Conservation (phyloP, 495 filamentous ascomycete genomes). For the Polyplosphaeria fusca region DNA sequence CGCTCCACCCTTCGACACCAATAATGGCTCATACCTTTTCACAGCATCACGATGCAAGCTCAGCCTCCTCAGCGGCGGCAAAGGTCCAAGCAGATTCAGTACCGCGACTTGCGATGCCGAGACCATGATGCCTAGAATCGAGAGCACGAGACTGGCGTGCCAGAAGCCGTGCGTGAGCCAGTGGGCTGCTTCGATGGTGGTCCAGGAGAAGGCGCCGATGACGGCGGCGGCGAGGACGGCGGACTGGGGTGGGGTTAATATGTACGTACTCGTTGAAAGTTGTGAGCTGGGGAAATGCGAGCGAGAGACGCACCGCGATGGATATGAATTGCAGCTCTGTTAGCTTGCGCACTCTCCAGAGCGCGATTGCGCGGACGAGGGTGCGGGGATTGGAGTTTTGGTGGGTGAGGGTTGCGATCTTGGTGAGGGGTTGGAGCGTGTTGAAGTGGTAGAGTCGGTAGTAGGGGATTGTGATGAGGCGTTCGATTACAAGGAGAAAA, state of each 20-base stretch:
- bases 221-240: constrained; percentile 8
- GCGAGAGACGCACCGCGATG: constrained; percentile 4
- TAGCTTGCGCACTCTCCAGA: constrained; percentile 4
- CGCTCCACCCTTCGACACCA: no score
- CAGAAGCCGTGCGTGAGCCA: constrained; percentile 13
- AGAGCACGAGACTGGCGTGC: constrained; percentile 5
- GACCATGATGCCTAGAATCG: constrained; percentile 6
- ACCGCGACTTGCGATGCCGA: constrained; percentile 4
- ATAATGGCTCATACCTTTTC: no score
- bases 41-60: no score
- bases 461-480: constrained; percentile 3
- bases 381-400: not conserved
- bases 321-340: constrained; percentile 10
- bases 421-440: not conserved
- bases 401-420: not conserved
- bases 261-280: no score
- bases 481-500: not conserved
- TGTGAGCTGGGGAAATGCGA: no score
- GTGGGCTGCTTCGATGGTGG: constrained; percentile 6
- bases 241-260: not conserved
- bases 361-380: not conserved
- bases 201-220: constrained; percentile 15
- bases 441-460: constrained; percentile 11
- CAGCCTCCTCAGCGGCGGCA: not conserved
- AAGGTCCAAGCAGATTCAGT: not conserved